A percentile compares a stretch with the other conserved stretches of the same genome.
Evolutionary conservation across 768 basidiomycete genomes (phyloP).

Genomic region (Multifurca ochricompacta): DNA sequence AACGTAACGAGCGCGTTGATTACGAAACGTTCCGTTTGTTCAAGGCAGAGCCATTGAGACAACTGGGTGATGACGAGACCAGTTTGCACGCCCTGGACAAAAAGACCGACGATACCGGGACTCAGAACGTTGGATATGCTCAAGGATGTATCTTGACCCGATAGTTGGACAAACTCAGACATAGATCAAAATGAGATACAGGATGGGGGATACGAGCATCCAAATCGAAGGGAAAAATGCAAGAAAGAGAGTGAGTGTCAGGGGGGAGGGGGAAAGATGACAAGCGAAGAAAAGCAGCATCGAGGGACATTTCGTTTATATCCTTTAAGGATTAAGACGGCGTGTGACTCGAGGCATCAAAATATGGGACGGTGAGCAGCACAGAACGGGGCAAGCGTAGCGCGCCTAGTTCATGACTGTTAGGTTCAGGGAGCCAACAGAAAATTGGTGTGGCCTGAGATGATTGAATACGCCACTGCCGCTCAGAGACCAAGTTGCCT

Average conservation of each 20-base stretch:
- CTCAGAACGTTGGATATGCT: not conserved
- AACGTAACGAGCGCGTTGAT: slow-evolving; percentile 1
- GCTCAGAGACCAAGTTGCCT: not conserved
- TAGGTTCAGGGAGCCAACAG: no score
- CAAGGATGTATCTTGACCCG: not conserved
- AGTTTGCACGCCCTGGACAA: slow-evolving; percentile 10
- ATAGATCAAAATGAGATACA: not conserved
- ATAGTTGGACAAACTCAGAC: not conserved
- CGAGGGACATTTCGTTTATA: no score
- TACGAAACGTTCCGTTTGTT: not conserved
- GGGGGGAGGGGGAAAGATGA: not conserved
- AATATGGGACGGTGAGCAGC: not conserved
- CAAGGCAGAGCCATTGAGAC: slow-evolving; percentile 5
- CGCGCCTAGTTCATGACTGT: not conserved
- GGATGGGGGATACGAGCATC: not conserved
- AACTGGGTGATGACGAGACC: slow-evolving; percentile 13
- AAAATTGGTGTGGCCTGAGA: no score
- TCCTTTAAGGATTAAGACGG: no score
- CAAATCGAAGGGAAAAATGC: not conserved
- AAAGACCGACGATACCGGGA: slow-evolving; percentile 10
- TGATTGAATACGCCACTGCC: not conserved
- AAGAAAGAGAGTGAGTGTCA: no score
- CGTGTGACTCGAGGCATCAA: not conserved
- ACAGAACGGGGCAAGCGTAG: not conserved
- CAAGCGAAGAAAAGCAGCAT: not conserved